Conservation (phyloP, 208 protist genomes). For the Crithidia sp. region DNA sequence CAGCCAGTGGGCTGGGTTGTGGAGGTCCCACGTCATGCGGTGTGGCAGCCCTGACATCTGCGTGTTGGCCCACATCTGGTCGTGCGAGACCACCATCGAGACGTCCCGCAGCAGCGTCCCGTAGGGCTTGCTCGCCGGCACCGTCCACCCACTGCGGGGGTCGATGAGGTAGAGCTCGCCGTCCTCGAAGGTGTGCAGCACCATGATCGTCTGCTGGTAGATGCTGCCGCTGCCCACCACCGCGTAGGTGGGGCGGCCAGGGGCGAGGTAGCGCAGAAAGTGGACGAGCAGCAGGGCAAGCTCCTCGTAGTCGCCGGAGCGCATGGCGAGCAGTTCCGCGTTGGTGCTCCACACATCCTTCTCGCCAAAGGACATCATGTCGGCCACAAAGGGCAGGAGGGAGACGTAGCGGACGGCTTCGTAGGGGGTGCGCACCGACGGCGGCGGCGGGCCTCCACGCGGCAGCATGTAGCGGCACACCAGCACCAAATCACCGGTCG, state of each 20-base stretch:
- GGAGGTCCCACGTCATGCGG: constrained; percentile 82
- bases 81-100: constrained; percentile 72
- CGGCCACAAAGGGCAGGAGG: constrained; percentile 62
- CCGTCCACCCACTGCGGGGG: constrained; percentile 59
- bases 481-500: constrained; percentile 73
- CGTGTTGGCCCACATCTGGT: constrained; percentile 84
- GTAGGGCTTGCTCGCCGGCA: constrained; percentile 52
- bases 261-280: constrained; percentile 71
- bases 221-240: constrained; percentile 63
- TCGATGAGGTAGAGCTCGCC: constrained; percentile 70
- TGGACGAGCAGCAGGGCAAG: constrained; percentile 80
- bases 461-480: constrained; percentile 75
- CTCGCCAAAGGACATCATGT: constrained; percentile 66
- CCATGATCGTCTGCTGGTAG: constrained; percentile 67
- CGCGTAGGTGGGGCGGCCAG: constrained; percentile 57
- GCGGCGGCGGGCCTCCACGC: constrained; percentile 65
- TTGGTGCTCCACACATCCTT: constrained; percentile 83
- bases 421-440: constrained; percentile 54
- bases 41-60: constrained; percentile 80
- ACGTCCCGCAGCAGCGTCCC: constrained; percentile 69
- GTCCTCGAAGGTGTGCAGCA: constrained; percentile 66
- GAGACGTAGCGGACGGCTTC: constrained; percentile 86
- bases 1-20: constrained; percentile 62
- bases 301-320: constrained; percentile 76
- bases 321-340: constrained; percentile 66